Conservation (phyloP, 2,329 filamentous ascomycete genomes). For the Neoscytalidium dimidiatum region DNA sequence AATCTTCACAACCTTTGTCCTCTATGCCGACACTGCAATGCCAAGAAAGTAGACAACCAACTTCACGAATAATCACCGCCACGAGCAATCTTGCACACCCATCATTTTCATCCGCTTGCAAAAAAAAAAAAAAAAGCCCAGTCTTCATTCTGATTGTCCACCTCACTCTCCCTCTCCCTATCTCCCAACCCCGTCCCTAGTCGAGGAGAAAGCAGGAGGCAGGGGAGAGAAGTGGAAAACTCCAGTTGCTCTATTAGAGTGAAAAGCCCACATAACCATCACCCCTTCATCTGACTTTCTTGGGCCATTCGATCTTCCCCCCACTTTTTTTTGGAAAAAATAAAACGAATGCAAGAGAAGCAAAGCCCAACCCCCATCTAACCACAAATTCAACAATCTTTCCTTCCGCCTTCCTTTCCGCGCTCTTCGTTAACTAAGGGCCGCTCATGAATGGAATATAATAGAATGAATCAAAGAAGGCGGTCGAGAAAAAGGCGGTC, state of each 20-base stretch:
- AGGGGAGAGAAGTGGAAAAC: not conserved
- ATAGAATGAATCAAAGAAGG: not conserved
- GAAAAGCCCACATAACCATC: not conserved
- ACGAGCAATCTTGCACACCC: too few relatives aligned
- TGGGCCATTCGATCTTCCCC: too few relatives aligned
- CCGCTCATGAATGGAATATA: not conserved
- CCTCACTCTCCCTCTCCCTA: not conserved
- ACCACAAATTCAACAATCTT: too few relatives aligned
- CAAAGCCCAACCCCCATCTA: not conserved
- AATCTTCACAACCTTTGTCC: too few relatives aligned
- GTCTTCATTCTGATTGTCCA: not conserved
- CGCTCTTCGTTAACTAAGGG: not conserved
- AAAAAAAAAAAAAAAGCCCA: slow-evolving; percentile 10
- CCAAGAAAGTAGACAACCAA: too few relatives aligned
- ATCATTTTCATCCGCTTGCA: not conserved
- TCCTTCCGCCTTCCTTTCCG: not conserved
- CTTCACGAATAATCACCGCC: too few relatives aligned
- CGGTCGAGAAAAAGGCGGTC: too few relatives aligned
- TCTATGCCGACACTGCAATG: too few relatives aligned
- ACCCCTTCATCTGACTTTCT: not conserved
- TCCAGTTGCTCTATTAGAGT: not conserved
- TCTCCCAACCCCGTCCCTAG: not conserved
- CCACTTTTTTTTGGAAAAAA: not conserved
- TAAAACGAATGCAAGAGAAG: too few relatives aligned
- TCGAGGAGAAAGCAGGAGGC: not conserved